Evolutionary conservation across 179 eudicot species (phyloP).

Genomic region (Gypsophila paniculata): DNA sequence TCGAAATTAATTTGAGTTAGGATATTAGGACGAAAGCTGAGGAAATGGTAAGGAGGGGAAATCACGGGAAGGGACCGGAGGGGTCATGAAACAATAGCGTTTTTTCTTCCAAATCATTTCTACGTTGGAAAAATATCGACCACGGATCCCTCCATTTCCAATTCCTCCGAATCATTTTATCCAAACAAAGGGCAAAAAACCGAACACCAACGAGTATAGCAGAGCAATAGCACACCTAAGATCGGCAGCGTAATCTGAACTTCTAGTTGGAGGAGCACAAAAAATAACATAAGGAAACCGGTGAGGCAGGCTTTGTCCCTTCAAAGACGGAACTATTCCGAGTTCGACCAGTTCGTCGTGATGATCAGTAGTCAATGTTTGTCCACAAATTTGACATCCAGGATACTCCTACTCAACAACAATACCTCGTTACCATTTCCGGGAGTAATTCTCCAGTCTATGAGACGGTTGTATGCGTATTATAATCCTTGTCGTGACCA

Average conservation of each 20-base stretch:
- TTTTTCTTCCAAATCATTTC: neutral
- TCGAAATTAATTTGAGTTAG: too few species aligned
- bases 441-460: too few species aligned
- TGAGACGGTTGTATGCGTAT: too few species aligned
- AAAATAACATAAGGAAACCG: conserved; percentile 72
- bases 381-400: conserved; percentile 60
- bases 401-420: conserved; percentile 50
- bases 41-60: neutral
- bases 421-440: neutral
- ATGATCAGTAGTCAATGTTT: conserved; percentile 63
- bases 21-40: neutral
- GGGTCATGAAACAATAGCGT: neutral
- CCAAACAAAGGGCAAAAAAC: neutral
- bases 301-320: conserved; percentile 35
- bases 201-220: neutral
- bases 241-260: conserved; percentile 66
- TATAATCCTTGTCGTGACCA: too few species aligned
- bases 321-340: conserved; percentile 63
- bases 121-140: neutral
- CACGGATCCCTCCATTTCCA: neutral
- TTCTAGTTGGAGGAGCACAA: conserved; percentile 77
- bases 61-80: too few species aligned
- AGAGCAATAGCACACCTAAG: conserved; percentile 40
- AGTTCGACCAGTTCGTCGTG: conserved; percentile 63
- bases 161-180: neutral